A percentile compares a stretch with the other conserved stretches of the same genome.
Evolutionary conservation across 768 basidiomycete species (phyloP).

Genomic region (Tricholoma saponaceum): DNA sequence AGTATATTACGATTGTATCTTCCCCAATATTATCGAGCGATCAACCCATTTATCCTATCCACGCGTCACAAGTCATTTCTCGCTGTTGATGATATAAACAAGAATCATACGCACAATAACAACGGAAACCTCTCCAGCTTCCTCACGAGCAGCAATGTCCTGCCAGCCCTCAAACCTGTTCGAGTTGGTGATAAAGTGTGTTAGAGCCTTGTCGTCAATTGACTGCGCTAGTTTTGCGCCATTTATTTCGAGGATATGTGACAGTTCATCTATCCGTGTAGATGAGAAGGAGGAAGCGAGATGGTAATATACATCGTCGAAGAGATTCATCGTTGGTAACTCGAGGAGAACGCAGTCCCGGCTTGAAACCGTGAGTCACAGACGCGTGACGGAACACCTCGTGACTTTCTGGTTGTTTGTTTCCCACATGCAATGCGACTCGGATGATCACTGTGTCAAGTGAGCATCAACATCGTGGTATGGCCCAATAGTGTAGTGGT

Average conservation of each 20-base stretch:
- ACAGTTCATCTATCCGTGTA: conserved; percentile 38
- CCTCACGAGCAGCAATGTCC: conserved; percentile 23
- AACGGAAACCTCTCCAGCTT: conserved; percentile 23
- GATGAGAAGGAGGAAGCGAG: conserved; percentile 47
- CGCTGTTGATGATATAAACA: neutral
- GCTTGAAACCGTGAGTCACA: neutral
- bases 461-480: too few species aligned
- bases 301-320: conserved; percentile 40
- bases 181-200: conserved; percentile 57
- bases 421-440: too few species aligned
- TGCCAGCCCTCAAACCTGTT: conserved; percentile 52
- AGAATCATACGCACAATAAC: conserved; percentile 30
- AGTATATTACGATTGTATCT: conserved; percentile 50
- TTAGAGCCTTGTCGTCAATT: conserved; percentile 33
- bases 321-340: conserved; percentile 20
- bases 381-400: neutral
- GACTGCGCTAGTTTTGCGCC: conserved; percentile 37
- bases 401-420: neutral
- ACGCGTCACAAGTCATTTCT: conserved; percentile 5
- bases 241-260: conserved; percentile 44
- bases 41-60: conserved; percentile 66
- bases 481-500: too few species aligned
- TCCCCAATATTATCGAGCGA: conserved; percentile 53
- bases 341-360: too few species aligned
- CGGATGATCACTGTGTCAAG: too few species aligned